Evolutionary conservation across 2,329 filamentous ascomycete genomes (phyloP).

Genomic region (Phaeosphaeria sp.): DNA sequence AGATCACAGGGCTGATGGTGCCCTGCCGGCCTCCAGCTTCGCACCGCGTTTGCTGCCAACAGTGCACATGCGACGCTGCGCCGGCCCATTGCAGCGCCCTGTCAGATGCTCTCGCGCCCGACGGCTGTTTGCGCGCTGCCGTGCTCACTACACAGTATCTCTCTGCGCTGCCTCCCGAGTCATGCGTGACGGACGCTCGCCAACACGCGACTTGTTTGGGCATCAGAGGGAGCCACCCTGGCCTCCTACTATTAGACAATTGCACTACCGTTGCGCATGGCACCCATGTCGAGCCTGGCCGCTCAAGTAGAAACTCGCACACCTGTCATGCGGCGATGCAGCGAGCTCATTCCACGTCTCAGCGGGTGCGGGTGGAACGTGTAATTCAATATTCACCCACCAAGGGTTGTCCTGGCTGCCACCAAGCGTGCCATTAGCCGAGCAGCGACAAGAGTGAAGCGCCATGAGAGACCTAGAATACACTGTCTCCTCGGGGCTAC

Average conservation of each 20-base stretch:
- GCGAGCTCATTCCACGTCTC: conserved; percentile 25
- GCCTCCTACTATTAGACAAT: conserved; percentile 8
- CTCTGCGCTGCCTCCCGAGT: neutral
- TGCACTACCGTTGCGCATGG: conserved; percentile 43
- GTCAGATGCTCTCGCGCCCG: neutral
- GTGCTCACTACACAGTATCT: neutral
- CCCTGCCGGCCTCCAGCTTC: conserved; percentile 7
- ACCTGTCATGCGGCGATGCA: conserved; percentile 20
- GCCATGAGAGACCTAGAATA: conserved; percentile 16
- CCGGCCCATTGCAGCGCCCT: conserved; percentile 7
- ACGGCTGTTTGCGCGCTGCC: neutral
- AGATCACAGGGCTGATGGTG: conserved; percentile 28
- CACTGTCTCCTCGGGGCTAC: neutral
- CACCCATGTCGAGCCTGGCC: conserved; percentile 34
- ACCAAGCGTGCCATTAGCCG: conserved; percentile 8
- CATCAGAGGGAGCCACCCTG: conserved; percentile 23
- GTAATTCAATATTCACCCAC: conserved; percentile 12
- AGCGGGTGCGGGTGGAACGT: conserved; percentile 40
- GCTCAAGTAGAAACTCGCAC: neutral
- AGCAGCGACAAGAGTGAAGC: conserved; percentile 19
- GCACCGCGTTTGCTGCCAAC: conserved; percentile 16
- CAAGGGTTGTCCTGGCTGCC: neutral
- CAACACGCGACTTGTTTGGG: conserved; percentile 17
- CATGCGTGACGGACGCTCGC: neutral
- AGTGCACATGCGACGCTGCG: neutral